Percentiles rank a stretch among this genome's conserved stretches.
These are phyloP conservation scores for Schizophyllum commune DNA, from an alignment of 1,284 basidiomycete species.

Conservation along the genomic window DNA sequence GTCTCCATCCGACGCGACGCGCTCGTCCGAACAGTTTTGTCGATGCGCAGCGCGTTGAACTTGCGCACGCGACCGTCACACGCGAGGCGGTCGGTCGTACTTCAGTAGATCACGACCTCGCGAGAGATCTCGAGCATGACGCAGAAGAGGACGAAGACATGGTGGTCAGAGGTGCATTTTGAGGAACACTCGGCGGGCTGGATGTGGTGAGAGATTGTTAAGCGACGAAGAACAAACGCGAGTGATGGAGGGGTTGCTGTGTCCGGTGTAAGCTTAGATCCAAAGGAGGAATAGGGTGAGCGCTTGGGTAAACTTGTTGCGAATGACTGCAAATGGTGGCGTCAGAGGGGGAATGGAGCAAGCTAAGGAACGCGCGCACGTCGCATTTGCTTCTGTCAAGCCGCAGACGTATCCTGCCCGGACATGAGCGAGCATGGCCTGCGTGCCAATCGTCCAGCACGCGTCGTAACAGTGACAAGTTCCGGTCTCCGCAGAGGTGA, in stretches of 20 bases:
- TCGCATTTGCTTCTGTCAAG: slow-evolving; percentile 61
- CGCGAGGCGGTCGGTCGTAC: slow-evolving; percentile 77
- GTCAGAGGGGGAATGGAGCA: slow-evolving; percentile 9
- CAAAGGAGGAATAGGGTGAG: slow-evolving; percentile 90
- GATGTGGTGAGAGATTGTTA: slow-evolving; percentile 66
- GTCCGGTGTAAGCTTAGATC: slow-evolving; percentile 74
- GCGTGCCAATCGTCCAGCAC: slow-evolving; percentile 45
- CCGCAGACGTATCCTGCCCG: slow-evolving; percentile 76
- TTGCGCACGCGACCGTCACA: slow-evolving; percentile 83
- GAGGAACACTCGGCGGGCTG: slow-evolving; percentile 49
- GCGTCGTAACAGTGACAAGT: slow-evolving; percentile 8
- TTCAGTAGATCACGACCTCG: slow-evolving; percentile 87
- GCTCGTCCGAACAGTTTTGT: slow-evolving; percentile 82
- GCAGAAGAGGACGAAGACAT: slow-evolving; percentile 80
- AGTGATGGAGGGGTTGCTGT: slow-evolving; percentile 20
- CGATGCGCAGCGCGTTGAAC: slow-evolving; percentile 82
- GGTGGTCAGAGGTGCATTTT: slow-evolving; percentile 59
- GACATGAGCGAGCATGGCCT: slow-evolving; percentile 66
- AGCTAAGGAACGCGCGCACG: slow-evolving; percentile 42
- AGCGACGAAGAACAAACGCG: slow-evolving; percentile 69
- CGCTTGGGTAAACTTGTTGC: slow-evolving; percentile 99
- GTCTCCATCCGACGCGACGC: slow-evolving; percentile 57
- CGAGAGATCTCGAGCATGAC: slow-evolving; percentile 86
- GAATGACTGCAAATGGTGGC: slow-evolving; percentile 48
- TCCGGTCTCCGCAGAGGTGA: slow-evolving; percentile 60